phyloP scores from a whole-genome alignment of 1,284 basidiomycete genomes.

The Crucibulum parvulum region DNA sequence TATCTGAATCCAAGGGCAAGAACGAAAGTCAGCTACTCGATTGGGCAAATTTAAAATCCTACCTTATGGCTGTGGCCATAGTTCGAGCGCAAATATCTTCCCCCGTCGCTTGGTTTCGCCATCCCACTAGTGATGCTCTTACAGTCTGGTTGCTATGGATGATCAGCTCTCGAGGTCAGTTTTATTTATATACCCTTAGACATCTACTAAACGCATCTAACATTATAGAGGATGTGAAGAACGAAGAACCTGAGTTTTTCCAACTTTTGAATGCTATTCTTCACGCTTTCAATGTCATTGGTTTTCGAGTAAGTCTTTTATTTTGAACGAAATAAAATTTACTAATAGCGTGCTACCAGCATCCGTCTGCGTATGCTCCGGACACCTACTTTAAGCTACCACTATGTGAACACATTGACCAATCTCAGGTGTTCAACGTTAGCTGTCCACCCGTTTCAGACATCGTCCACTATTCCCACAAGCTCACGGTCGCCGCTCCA shows the following conservation, averaged over 20 bases:
- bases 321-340: too few relatives aligned
- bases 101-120: slow-evolving; percentile 28
- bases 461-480: slow-evolving; percentile 47
- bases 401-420: slow-evolving; percentile 29
- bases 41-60: slow-evolving; percentile 42
- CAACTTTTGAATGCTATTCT: too few relatives aligned
- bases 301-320: too few relatives aligned
- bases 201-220: too few relatives aligned
- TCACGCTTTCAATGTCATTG: too few relatives aligned
- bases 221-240: too few relatives aligned
- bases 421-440: slow-evolving; percentile 24
- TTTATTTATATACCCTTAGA: too few relatives aligned
- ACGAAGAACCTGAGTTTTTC: too few relatives aligned
- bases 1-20: slow-evolving; percentile 73
- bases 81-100: slow-evolving; percentile 7
- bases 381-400: slow-evolving; percentile 47
- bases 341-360: slow-evolving; percentile 24
- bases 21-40: slow-evolving; percentile 60
- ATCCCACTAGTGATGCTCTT: slow-evolving; percentile 36
- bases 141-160: too few relatives aligned
- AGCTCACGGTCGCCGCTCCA: slow-evolving; percentile 45
- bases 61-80: slow-evolving; percentile 22
- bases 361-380: slow-evolving; percentile 46
- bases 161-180: too few relatives aligned
- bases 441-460: slow-evolving; percentile 34